Evolutionary conservation across 805 yeast species (phyloP).

Genomic region (Metschnikowia cerradonensis): DNA sequence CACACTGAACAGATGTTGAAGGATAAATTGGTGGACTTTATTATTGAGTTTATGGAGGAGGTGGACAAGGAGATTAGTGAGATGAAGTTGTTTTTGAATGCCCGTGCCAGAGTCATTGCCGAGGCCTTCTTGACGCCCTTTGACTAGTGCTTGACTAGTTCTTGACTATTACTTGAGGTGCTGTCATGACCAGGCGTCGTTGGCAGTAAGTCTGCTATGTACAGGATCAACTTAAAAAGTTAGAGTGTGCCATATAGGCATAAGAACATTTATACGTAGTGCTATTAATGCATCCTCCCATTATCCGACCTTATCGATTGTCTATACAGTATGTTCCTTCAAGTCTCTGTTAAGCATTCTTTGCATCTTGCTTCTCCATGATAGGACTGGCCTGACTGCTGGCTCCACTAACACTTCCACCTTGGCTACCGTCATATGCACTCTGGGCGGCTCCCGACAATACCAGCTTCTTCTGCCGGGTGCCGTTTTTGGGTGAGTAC

Average conservation of each 20-base stretch:
- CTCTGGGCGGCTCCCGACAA: slow-evolving; percentile 1
- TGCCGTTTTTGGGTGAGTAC: slow-evolving; percentile 29
- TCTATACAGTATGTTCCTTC: background rate
- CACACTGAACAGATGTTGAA: slow-evolving; percentile 96
- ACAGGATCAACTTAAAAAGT: background rate
- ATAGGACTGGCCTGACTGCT: slow-evolving; percentile 2
- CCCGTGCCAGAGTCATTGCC: slow-evolving; percentile 96
- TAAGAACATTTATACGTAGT: background rate
- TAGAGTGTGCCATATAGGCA: background rate
- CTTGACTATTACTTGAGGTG: background rate
- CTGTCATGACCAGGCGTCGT: background rate
- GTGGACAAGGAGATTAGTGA: slow-evolving; percentile 98
- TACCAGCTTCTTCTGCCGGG: slow-evolving; percentile 19
- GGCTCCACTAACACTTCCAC: background rate
- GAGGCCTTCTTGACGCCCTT: slow-evolving; percentile 92
- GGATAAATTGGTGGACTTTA: slow-evolving; percentile 91
- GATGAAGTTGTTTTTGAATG: slow-evolving; percentile 93
- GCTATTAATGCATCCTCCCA: background rate
- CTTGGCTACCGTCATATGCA: background rate
- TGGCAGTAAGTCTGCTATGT: background rate
- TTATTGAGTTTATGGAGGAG: slow-evolving; percentile 98
- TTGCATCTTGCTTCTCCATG: slow-evolving; percentile 2
- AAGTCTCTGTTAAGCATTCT: background rate
- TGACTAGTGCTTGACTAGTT: slow-evolving; percentile 40
- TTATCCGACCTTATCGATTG: background rate